A percentile compares a stretch with the other conserved stretches of the same genome.
Conservation (phyloP, 768 basidiomycete genomes). For the Kwoniella heveanensis region DNA sequence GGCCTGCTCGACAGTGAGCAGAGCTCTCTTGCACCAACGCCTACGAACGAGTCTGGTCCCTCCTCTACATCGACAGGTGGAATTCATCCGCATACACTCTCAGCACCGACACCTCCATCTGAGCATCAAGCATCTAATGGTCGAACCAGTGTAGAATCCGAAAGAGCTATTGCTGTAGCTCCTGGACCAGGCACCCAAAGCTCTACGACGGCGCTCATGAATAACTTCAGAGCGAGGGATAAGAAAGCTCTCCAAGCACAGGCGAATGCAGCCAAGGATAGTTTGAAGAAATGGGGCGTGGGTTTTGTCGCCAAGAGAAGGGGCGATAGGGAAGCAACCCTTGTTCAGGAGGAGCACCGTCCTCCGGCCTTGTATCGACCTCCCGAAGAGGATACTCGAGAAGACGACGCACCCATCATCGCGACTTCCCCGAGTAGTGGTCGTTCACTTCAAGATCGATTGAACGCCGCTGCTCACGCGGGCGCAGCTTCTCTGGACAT, state of each 20-base stretch:
- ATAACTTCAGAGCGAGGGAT: constrained; percentile 74
- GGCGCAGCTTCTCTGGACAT: constrained; percentile 10
- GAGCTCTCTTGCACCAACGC: background rate
- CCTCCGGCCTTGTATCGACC: constrained; percentile 39
- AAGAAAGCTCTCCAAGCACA: constrained; percentile 83
- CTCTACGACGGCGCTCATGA: constrained; percentile 66
- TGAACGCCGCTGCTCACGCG: constrained; percentile 41
- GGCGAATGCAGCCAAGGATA: constrained; percentile 68
- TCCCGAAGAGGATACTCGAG: constrained; percentile 30
- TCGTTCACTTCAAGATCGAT: constrained; percentile 44
- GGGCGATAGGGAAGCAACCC: constrained; percentile 4
- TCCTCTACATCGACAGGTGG: background rate
- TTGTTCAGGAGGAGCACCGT: constrained; percentile 16
- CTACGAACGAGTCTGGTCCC: background rate
- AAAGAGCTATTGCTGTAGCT: constrained; percentile 1
- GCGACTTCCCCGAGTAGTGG: constrained; percentile 7
- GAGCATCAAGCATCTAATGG: constrained; percentile 1
- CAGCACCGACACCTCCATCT: background rate
- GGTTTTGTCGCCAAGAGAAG: constrained; percentile 65
- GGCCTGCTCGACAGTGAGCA: background rate
- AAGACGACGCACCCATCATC: constrained; percentile 2
- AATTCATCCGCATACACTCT: background rate
- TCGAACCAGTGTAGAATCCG: constrained; percentile 1
- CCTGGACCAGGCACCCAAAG: constrained; percentile 12
- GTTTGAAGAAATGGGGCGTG: constrained; percentile 88